A percentile compares a stretch with the other conserved stretches of the same genome.
Evolutionary conservation across 192 early-diverging fungal species (phyloP).

Genomic region (Globomyces pollinis-pini): DNA sequence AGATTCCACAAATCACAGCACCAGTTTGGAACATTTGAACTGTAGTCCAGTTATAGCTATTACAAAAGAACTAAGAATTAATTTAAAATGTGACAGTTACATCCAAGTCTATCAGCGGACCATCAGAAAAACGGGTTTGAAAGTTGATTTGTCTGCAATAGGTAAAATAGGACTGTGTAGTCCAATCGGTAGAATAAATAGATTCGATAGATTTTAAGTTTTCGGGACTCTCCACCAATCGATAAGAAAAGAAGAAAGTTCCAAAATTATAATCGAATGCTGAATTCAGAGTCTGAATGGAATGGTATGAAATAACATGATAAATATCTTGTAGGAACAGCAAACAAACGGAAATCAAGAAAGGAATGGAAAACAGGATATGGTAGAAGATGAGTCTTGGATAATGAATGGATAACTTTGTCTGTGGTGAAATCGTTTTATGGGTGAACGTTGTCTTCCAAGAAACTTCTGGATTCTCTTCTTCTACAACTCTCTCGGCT

Average conservation of each 20-base stretch:
- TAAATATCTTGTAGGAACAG: slow-evolving; percentile 11
- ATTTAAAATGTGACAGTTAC: no score
- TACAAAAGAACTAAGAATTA: slow-evolving; percentile 6
- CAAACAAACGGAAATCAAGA: not conserved
- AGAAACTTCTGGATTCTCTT: not conserved
- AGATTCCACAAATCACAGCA: not conserved
- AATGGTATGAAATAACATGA: not conserved
- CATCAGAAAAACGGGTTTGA: not conserved
- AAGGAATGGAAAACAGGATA: not conserved
- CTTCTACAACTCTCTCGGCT: no score
- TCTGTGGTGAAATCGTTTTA: not conserved
- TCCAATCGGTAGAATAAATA: not conserved
- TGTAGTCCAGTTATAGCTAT: not conserved
- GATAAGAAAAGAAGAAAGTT: slow-evolving; percentile 3
- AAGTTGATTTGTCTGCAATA: slow-evolving; percentile 5
- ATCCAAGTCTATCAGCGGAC: not conserved
- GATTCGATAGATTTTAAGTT: not conserved
- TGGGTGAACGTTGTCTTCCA: not conserved
- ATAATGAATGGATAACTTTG: slow-evolving; percentile 6
- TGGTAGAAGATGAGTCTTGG: slow-evolving; percentile 7
- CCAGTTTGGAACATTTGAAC: not conserved
- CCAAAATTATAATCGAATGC: slow-evolving; percentile 5
- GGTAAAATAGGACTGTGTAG: slow-evolving; percentile 1
- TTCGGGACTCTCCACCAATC: not conserved
- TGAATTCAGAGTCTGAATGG: not conserved